Base-by-base conservation (phyloP, 1,139 yeast genomes). In the Komagataea norvegica region DNA sequence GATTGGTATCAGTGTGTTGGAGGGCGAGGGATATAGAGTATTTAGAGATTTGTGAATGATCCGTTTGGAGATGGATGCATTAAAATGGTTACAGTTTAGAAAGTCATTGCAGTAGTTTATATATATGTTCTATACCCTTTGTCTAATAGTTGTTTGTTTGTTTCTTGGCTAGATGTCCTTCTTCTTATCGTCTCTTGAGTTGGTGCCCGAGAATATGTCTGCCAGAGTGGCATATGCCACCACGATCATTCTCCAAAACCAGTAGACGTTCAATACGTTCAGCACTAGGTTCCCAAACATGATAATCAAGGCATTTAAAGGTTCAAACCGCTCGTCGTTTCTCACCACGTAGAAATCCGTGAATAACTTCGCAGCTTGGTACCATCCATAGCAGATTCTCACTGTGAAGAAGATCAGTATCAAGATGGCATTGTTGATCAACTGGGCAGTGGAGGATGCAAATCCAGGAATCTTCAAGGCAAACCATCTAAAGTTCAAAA, bases 401-500 rank as follows among this genome's bases (percentile, higher is more conserved):
- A 81, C 82, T 14, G 68, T 52, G 67, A 91, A 89, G 63, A 91
- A 91, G 21, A 82, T 70, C 32, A 70, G 47, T 47, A 91, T 70
- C 43, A 91, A 70, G 15, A 76, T 55, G 16, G 84, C 59, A 36
- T 95, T 95, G 62, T 91, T 91, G 43, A 79, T 48, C 37, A 77
- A 51, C 42, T 79, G 74, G 38, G 77, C 52, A 26, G 55, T 61
- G 15, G 69, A 73, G 40, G 77, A 68, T 42, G 80, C 55, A 13
- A 72, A 61, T 7, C 77, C 77, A 2, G 88, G 87, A 39, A 85
- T 72, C 53, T 81, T 80, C 37, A 84, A 66, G 3, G 91, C 85
- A 57, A 85, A 81, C 96, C 96, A 89, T 62, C 95, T 83, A 47
- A 88, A 61, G 63, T 91, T 89, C 41, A 91, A 79, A 57, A 89